Evolutionary conservation across 768 basidiomycete species (phyloP), one percentile per base, ranked within the genome.

Genomic region (Gyrodon lividus): DNA sequence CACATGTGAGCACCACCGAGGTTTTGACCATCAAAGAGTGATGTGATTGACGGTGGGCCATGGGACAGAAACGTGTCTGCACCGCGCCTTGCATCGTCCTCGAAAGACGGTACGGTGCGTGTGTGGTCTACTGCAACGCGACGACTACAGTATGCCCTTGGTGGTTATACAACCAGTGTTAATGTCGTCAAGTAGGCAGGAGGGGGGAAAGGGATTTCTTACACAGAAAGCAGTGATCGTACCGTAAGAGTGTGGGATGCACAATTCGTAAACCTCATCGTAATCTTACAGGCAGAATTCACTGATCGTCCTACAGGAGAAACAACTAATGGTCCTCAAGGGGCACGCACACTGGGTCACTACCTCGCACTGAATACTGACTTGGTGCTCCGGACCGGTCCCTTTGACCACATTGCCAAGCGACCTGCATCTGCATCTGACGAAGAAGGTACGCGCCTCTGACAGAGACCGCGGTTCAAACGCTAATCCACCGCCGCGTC

Each of bases 271-370:
- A 54, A 77, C 67, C 16, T n/a, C 24, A 41, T 28, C 20, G n/a
- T 50, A 22, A 16, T 17, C 33, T 16, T n/a, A 26, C 24, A 43
- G 28, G n/a, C 48, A 23, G 16, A 34, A 39, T 34, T 8, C 22
- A 37, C 43, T 61, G 44, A 51, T 48, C 19, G 43, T 44, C 16
- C 47, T 42, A n/a, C 59, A 95, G 88, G 96, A 95, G 1, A 87
- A 83, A 67, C 81, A 84, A 23, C 74, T 98, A 33, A 80, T 95
- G 60, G 85, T 86, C 0, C 73, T 98, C 23, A 93, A 91, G 68
- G 94, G 98, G 55, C 96, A 99, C 61, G 97, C 94, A 0, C 97
- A 99, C 63, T 98, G 95, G 96, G 97, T 99, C 7, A 99, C 95
- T 17, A 98, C 95, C 82, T 99, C 39, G 86, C 97, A 4, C 77